Base-by-base conservation (phyloP, 2,329 filamentous ascomycete genomes). In the Penicillium concentricum region DNA sequence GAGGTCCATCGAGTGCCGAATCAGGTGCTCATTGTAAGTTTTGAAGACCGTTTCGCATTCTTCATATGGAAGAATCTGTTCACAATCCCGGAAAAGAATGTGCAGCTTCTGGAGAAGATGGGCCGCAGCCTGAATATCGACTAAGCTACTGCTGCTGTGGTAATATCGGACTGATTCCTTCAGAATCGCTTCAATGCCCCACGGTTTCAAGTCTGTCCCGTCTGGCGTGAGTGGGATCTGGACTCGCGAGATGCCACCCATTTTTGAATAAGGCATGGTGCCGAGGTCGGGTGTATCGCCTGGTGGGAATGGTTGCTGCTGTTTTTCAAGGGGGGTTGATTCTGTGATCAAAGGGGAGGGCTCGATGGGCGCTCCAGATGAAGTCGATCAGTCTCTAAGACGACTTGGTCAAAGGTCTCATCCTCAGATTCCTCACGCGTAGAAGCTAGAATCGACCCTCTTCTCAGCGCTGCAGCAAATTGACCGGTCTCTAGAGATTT, bases 1-100 rank as follows among this genome's bases (percentile, higher is more conserved):
- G 16, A 76, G 57, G 44, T 74, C 72, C 74, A 77, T 75, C n/a
- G 70, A 72, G 45, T 77, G 74, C 34, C 74, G 71, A 28, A 76
- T 60, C 12, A 87, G 74, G 54, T 83, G 81, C 48, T 80, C 78
- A 68, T 87, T 82, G 67, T 87, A 87, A 4, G 79, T 74, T 39
- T 79, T 76, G 41, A 86, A 78, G 41, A 86, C 81, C 44, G 76
- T 74, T 66, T 86, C 83, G 47, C 81, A 76, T 63, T 86, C 82
- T 51, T 74, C 67, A 35, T 71, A 72, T 1, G 74, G 73, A 43
- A 77, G 63, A 20, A 78, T 72, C 24, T 68, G 57, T 38, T 76
- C 74, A 45, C 69, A 72, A 15, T 73, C 70, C 9, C 66, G 61
- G 47, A 76, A 76, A 10, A 78, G 67, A 20, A 71, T 48, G 51